Base-by-base conservation (phyloP, 805 yeast species). In the Metschnikowia matae region DNA sequence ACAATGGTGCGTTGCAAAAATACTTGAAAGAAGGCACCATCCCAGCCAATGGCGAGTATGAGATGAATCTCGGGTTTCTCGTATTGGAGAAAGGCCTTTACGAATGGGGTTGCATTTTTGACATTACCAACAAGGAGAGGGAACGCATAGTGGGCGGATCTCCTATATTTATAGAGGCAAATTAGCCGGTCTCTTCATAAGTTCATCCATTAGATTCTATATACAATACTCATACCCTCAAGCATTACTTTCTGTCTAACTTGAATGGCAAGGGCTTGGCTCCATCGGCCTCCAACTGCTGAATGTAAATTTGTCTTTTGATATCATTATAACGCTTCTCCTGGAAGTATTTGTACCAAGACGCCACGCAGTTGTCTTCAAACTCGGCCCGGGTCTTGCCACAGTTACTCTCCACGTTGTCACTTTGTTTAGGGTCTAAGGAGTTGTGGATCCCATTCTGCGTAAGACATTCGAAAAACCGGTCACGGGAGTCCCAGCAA, bases 401-500 rank as follows among this genome's bases (percentile, higher is more conserved):
- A 68, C 98, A 91, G 44, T 77, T 68, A 20, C 69, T 60, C 47
- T 78, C 75, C 39, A 89, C 81, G 31, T 68, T 67, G 5, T 64
- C 62, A 40, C 73, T 71, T 47, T 70, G 66, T 47, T 74, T 72
- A 8, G 80, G 77, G 53, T 83, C 88, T 48, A 84, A 69, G 17
- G 96, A 87, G 65, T 87, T 87, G 7, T 79, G 81, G 48, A 92
- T 83, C 15, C 79, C 70, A 60, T 85, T 78, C 44, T 69, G 73
- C 57, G 86, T 88, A 44, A 92, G 74, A 65, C 99, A 92, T 7
- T 69, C 76, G 60, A 89, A 89, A 63, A 79, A 90, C 38, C 60
- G 59, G 62, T 92, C 99, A 52, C 99, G 79, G 6, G 92, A 75
- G 46, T 84, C 92, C 98, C 98, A 94, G 71, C 99, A 92, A 52